These are phyloP conservation scores for Fraxinus quadrangulata DNA, from an alignment of 257 asterid species.

Conservation along the genomic window DNA sequence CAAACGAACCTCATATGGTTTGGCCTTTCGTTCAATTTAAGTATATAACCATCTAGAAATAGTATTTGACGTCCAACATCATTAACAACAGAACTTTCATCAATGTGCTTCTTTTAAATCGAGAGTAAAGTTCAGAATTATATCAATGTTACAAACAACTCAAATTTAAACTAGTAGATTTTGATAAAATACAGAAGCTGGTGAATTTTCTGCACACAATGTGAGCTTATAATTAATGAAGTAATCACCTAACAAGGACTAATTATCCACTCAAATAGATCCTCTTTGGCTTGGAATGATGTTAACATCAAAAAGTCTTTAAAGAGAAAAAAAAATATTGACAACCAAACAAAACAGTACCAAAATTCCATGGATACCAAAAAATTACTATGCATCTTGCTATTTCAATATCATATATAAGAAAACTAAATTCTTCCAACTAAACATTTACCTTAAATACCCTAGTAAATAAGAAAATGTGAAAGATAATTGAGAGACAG, in stretches of 20 bases:
- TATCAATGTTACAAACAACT: too few relatives aligned
- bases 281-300: constrained; percentile 5
- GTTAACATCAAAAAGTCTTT: background rate
- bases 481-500: background rate
- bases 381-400: background rate
- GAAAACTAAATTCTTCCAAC: background rate
- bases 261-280: constrained; percentile 35
- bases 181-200: constrained; percentile 25
- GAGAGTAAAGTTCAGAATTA: too few relatives aligned
- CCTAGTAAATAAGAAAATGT: background rate
- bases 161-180: background rate
- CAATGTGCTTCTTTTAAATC: too few relatives aligned
- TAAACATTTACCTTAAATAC: background rate
- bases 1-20: too few relatives aligned
- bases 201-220: constrained; percentile 22
- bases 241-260: constrained; percentile 35
- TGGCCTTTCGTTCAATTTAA: too few relatives aligned
- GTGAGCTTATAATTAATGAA: constrained; percentile 25
- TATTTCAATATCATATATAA: background rate
- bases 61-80: too few relatives aligned
- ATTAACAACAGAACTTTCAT: too few relatives aligned
- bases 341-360: background rate
- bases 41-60: too few relatives aligned
- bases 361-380: background rate
- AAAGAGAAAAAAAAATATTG: background rate